A percentile compares a stretch with the other conserved stretches of the same genome.
Conservation (phyloP, 805 yeast species). For the Cyberlindnera lachancei region DNA sequence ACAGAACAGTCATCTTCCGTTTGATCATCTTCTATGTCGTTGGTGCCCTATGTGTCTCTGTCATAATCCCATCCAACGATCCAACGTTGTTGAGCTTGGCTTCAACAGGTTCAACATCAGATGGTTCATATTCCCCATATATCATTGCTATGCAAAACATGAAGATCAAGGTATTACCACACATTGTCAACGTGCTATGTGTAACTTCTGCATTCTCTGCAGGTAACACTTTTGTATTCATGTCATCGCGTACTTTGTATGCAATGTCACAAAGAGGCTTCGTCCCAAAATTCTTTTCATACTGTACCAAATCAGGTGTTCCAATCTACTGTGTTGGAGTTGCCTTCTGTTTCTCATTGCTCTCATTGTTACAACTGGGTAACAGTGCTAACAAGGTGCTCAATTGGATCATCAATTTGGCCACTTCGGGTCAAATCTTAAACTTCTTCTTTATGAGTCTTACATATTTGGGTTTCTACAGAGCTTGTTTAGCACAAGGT, state of each 20-base stretch:
- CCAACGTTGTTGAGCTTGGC: constrained; percentile 39
- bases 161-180: constrained; percentile 41
- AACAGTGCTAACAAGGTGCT: constrained; percentile 54
- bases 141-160: constrained; percentile 47
- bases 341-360: constrained; percentile 48
- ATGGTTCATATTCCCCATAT: constrained; percentile 50
- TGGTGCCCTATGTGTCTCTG: constrained; percentile 60
- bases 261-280: constrained; percentile 46
- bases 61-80: constrained; percentile 55
- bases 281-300: constrained; percentile 48
- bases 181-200: constrained; percentile 43
- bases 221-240: constrained; percentile 48
- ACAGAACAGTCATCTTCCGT: constrained; percentile 61
- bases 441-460: constrained; percentile 51
- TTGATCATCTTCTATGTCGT: constrained; percentile 51
- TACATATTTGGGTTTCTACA: constrained; percentile 56
- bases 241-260: constrained; percentile 51
- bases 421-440: constrained; percentile 59
- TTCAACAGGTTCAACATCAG: constrained; percentile 54
- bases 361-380: constrained; percentile 61
- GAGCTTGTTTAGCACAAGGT: constrained; percentile 50
- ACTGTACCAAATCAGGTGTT: constrained; percentile 52
- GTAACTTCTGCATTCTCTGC: constrained; percentile 49
- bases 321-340: constrained; percentile 62
- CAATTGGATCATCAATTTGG: constrained; percentile 63